These are phyloP conservation scores for Flueggea neowawraea DNA, from an alignment of 441 rosid species.

Conservation along the genomic window DNA sequence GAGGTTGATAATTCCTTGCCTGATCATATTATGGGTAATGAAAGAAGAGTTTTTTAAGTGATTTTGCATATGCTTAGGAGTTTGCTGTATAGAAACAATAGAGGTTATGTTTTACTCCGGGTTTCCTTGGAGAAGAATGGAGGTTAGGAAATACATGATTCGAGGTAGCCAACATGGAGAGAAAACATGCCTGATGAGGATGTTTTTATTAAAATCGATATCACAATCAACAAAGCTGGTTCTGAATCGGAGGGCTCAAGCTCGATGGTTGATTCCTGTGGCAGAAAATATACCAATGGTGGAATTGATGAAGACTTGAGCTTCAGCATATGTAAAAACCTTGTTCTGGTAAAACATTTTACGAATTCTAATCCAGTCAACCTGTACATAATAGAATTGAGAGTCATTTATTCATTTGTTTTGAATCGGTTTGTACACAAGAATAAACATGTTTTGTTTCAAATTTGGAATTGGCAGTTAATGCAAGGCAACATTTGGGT, in stretches of 20 bases:
- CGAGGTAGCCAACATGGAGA: conserved; percentile 72
- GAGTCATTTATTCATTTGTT: no score
- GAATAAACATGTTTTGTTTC: not conserved
- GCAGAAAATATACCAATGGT: conserved; percentile 38
- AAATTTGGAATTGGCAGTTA: conserved; percentile 34
- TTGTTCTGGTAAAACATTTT: conserved; percentile 58
- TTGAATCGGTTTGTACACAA: no score
- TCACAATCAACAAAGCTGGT: conserved; percentile 33
- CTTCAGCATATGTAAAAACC: conserved; percentile 86
- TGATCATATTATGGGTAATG: conserved; percentile 72
- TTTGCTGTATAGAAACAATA: conserved; percentile 43
- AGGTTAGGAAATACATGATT: conserved; percentile 65
- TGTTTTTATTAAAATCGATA: conserved; percentile 68
- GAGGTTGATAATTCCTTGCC: conserved; percentile 76
- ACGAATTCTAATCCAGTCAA: not conserved
- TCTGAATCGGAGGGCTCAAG: conserved; percentile 39
- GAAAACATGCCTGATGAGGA: conserved; percentile 50
- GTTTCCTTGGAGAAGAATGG: conserved; percentile 49
- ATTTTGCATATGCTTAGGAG: conserved; percentile 80
- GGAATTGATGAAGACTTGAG: conserved; percentile 65
- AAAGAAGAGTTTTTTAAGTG: conserved; percentile 78
- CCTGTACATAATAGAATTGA: no score
- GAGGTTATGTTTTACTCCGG: conserved; percentile 48
- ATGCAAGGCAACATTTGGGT: conserved; percentile 81
- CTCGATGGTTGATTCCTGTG: conserved; percentile 37